Evolutionary conservation across 306 rosid genomes (phyloP), one percentile per base, ranked within the genome.

Genomic region (Calophaca sinica): DNA sequence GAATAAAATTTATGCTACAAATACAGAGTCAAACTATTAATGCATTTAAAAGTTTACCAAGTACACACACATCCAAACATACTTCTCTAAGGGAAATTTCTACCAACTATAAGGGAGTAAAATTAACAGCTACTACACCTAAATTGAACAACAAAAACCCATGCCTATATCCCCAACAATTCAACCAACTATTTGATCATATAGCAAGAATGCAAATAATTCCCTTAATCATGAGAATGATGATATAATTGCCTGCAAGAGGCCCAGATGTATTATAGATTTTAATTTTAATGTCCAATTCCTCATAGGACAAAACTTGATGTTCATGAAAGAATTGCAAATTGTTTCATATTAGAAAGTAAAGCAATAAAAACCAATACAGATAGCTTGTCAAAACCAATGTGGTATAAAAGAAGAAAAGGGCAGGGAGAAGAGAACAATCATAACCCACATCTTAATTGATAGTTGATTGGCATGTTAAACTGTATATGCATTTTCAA

Each of bases 401-500:
- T 36, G 4, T 39, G 60, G 31, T 6, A 36, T 6, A 38, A 48
- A 67, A 9, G 33, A 14, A 45, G 15, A 36, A 29, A 53, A 46
- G 44, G 26, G 26, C 26, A 49, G 38, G 53, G 53, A 9, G 3
- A 61, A 50, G 49, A 9, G 33, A 70, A 62, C 63, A 68, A 59
- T 45, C 50, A 32, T 2, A 33, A 28, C 4, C 73, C 42, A 12
- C 5, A 32, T 13, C 45, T 49, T 26, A 68, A 42, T 52, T 75
- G 38, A 35, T 26, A 68, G 33, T 52, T 75, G 38, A 35, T 42
- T 9, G 8, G 39, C 8, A 57, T 52, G 63, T 53, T 61, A 52
- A 69, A 62, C 62, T 39, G 39, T 69, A 5, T 32, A 54, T 49
- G 66, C 33, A 50, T 13, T 74, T 71, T 57, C 59, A 57, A 64